phyloP scores from a whole-genome alignment of 139 green algal genomes.

The Chlorella ohadii region DNA sequence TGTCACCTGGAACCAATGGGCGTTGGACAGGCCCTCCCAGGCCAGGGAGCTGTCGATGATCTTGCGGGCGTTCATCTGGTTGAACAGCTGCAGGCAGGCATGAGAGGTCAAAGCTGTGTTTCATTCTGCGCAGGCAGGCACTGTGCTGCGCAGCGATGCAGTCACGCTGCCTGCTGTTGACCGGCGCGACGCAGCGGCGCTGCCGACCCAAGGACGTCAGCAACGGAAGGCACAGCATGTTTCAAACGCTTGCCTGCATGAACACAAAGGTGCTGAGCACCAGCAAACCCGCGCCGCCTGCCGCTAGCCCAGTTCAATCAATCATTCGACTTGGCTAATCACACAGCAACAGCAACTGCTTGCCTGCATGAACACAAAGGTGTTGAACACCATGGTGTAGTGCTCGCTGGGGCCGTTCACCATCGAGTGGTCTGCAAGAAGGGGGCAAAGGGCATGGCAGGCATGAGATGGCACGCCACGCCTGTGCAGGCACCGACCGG shows the following conservation, averaged over 20 bases:
- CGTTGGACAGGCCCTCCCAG: conserved; percentile 63
- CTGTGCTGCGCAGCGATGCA: too few species aligned
- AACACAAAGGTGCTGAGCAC: conserved; percentile 91
- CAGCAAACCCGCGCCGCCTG: too few species aligned
- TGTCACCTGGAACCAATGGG: conserved; percentile 63
- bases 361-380: conserved; percentile 77
- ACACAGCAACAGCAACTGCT: conserved; percentile 41
- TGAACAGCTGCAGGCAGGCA: conserved; percentile 66
- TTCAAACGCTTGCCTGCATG: conserved; percentile 60
- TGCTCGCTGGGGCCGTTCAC: conserved; percentile 42
- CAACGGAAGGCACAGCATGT: too few species aligned
- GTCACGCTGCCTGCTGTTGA: too few species aligned
- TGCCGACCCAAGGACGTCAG: too few species aligned
- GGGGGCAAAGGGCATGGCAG: background rate
- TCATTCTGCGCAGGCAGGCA: too few species aligned
- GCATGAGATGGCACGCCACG: too few species aligned
- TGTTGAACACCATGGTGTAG: conserved; percentile 90
- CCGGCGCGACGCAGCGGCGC: too few species aligned
- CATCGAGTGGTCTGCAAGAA: conserved; percentile 10
- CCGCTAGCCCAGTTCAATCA: too few species aligned
- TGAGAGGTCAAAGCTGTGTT: too few species aligned
- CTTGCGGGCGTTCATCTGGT: conserved; percentile 87
- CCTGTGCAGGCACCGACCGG: too few species aligned
- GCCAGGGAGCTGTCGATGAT: conserved; percentile 72
- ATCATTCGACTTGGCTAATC: too few species aligned